A percentile compares a stretch with the other conserved stretches of the same genome.
Evolutionary conservation across 2,329 filamentous ascomycete genomes (phyloP).

Genomic region (Falciphora oryzae): DNA sequence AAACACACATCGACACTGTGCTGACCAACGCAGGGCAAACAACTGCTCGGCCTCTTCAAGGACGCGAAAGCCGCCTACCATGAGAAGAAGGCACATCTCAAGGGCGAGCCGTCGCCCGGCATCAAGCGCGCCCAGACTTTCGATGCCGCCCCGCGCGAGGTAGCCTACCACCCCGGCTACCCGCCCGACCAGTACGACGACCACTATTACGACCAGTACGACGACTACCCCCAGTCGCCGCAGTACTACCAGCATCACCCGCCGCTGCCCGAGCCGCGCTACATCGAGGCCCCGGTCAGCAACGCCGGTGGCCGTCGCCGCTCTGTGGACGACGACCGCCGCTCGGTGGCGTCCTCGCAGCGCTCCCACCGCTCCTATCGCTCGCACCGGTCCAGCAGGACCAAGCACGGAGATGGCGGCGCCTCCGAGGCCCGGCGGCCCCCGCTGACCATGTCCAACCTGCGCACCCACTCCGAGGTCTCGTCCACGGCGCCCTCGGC

Average conservation of each 20-base stretch:
- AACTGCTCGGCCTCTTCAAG: conserved; percentile 84
- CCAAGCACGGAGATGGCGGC: conserved; percentile 25
- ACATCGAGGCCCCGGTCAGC: conserved; percentile 20
- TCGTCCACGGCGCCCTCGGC: conserved; percentile 42
- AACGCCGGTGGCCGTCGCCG: conserved; percentile 15
- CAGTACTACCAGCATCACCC: conserved; percentile 13
- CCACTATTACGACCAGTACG: conserved; percentile 21
- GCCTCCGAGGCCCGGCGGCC: conserved; percentile 22
- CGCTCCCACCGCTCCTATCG: conserved; percentile 37
- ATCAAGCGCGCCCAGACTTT: conserved; percentile 56
- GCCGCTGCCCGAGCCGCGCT: conserved; percentile 5
- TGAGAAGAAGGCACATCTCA: conserved; percentile 79
- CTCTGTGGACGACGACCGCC: conserved; percentile 23
- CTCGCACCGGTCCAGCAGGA: conserved; percentile 29
- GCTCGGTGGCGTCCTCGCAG: conserved; percentile 26
- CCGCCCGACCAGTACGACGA: conserved; percentile 17
- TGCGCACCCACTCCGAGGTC: conserved; percentile 47
- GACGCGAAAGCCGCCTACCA: conserved; percentile 85
- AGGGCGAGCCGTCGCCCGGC: conserved; percentile 49
- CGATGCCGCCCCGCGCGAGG: conserved; percentile 27
- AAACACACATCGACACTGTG: background rate
- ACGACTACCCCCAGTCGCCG: conserved; percentile 13
- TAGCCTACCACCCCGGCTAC: conserved; percentile 5
- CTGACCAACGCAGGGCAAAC: conserved; percentile 62
- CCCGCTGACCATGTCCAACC: conserved; percentile 46